These are phyloP conservation scores for Trichomonas vaginalis DNA, from an alignment of 208 protist genomes.

Conservation along the genomic window DNA sequence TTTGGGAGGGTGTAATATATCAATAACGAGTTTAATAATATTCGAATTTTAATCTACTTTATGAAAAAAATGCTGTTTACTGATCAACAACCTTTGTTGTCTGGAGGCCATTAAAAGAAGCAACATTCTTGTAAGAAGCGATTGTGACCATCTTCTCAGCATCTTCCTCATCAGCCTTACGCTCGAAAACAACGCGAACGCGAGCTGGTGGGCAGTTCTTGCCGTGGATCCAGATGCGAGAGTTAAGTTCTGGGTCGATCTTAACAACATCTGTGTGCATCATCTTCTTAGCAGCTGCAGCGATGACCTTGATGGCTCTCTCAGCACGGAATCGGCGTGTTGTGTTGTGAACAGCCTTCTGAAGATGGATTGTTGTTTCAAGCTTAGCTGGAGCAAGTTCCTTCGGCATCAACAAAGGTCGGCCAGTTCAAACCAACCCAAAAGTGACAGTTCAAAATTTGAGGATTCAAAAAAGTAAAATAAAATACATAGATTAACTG, in stretches of 20 bases:
- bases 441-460: no score
- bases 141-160: constrained; percentile 6
- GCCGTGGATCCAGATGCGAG: not conserved
- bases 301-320: not conserved
- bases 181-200: not conserved
- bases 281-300: not conserved
- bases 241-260: not conserved
- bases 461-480: no score
- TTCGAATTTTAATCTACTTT: no score
- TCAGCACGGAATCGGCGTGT: not conserved
- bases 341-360: not conserved
- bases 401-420: no score
- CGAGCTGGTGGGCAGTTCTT: not conserved
- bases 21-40: no score
- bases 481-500: no score
- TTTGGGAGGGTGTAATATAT: no score
- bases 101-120: not conserved
- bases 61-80: not conserved
- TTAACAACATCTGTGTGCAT: not conserved
- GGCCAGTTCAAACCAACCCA: no score
- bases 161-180: not conserved
- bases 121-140: not conserved
- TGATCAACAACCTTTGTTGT: not conserved
- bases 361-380: not conserved
- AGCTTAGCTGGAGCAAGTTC: not conserved